Percentiles rank a stretch among this genome's conserved stretches.
Conservation (phyloP, 371 early-diverging fungal genomes). For the Chytridiales sp. region DNA sequence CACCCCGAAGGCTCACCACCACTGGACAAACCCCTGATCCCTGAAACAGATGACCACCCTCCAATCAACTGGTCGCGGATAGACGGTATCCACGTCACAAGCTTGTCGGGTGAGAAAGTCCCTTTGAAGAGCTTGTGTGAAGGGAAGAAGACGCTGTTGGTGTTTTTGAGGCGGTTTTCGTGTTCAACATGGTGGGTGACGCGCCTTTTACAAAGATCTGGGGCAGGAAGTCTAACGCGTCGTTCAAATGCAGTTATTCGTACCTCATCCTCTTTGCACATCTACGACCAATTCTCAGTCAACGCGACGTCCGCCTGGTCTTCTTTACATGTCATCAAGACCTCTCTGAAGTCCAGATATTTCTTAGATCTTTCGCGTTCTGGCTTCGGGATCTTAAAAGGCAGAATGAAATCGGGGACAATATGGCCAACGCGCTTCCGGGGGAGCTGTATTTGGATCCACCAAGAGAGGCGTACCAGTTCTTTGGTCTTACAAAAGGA, state of each 20-base stretch:
- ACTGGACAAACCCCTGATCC: too few relatives aligned
- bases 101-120: not conserved
- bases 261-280: conserved; percentile 15
- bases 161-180: conserved; percentile 10
- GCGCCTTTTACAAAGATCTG: too few relatives aligned
- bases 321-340: conserved; percentile 14
- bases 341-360: conserved; percentile 8
- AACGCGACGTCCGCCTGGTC: conserved; percentile 1
- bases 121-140: not conserved
- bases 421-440: not conserved
- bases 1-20: too few relatives aligned
- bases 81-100: not conserved
- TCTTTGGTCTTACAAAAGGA: conserved; percentile 7
- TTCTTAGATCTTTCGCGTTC: conserved; percentile 10
- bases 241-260: conserved; percentile 12
- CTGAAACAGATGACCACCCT: too few relatives aligned
- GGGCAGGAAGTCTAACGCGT: too few relatives aligned
- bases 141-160: not conserved
- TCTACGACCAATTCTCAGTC: conserved; percentile 7
- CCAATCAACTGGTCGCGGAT: not conserved
- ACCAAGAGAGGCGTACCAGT: not conserved
- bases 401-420: not conserved
- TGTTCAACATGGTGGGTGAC: conserved; percentile 7
- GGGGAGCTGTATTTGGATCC: conserved; percentile 14
- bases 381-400: conserved; percentile 5